Conservation (phyloP, 805 yeast species). For the Maudiozyma saulgeensis region DNA sequence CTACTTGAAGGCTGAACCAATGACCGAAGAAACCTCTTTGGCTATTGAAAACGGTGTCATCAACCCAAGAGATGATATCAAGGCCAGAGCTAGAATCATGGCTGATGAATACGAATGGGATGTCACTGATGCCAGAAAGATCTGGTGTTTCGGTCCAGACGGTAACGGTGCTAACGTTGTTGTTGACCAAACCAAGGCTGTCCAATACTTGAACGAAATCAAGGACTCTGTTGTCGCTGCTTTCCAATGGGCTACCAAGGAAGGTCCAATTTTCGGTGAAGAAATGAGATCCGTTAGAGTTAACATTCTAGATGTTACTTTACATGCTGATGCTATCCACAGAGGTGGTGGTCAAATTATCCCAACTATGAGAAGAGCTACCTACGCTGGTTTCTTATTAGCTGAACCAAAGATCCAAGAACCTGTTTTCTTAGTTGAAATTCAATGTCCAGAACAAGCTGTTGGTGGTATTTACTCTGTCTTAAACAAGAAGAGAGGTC, state of each 20-base stretch:
- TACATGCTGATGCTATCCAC: conserved; percentile 99
- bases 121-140: conserved; percentile 99
- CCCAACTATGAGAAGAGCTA: conserved; percentile 99
- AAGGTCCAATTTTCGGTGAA: conserved; percentile 98
- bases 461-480: conserved; percentile 99
- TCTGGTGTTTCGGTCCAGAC: conserved; percentile 99
- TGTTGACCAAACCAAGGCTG: conserved; percentile 99
- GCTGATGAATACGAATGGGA: conserved; percentile 99
- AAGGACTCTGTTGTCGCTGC: conserved; percentile 99
- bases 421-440: conserved; percentile 98
- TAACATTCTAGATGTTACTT: conserved; percentile 97
- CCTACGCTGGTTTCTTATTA: conserved; percentile 94
- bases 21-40: conserved; percentile 81
- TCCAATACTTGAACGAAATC: conserved; percentile 96
- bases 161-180: conserved; percentile 98
- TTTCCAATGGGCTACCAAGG: conserved; percentile 99
- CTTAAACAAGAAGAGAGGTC: conserved; percentile 99
- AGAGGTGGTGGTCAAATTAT: conserved; percentile 99
- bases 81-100: conserved; percentile 96
- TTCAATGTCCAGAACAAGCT: conserved; percentile 98
- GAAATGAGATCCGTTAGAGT: conserved; percentile 90
- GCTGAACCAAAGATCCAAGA: conserved; percentile 99
- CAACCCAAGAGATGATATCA: conserved; percentile 94
- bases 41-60: conserved; percentile 92
- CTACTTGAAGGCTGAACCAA: conserved; percentile 94